Base-by-base conservation (phyloP, 2,329 filamentous ascomycete genomes). In the Phoma sp. region DNA sequence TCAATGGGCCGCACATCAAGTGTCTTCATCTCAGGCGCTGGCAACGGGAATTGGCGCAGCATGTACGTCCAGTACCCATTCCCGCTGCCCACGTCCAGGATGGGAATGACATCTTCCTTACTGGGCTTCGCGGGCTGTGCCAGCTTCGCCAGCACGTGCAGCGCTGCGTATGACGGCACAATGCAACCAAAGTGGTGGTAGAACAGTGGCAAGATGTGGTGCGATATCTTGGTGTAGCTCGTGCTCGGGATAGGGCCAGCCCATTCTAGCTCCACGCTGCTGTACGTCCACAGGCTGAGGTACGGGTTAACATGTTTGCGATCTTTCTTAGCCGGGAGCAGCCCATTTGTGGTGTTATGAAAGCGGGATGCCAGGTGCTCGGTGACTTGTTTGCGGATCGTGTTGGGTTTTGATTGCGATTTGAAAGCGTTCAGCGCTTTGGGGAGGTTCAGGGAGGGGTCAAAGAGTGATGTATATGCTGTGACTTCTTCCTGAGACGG, bases 161-260 rank as follows among this genome's bases (percentile, higher is more conserved):
- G 76, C 1, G 83, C 79, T 63, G 90, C 87, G 70, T 88, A 87
- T 8, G 83, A 84, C 0, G 89, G 89, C 18, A 86, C 86, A 1
- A 84, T 83, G 74, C 89, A 92, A 45, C 88, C 88, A 71, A 91
- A 91, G 73, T 92, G 89, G 75, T 91, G 89, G 81, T 91, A 91
- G 50, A 91, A 80, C 14, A 91, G 78, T 2, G 89, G 89, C 7
- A 91, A 80, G 6, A 90, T 79, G 62, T 89, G 87, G 73, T 92
- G 89, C 44, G 82, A 83, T 55, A 79, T 81, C 47, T 78, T 80
- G 4, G 83, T 80, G 24, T 79, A 74, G 13, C 78, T 79, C 3
- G 86, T 83, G 32, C 75, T 74, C 11, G 77, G 72, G 67, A 82
- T 75, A 2, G 88, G 85, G 1, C 87, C 86, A 44, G 81, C 82